phyloP scores from a whole-genome alignment of 345 rosid genomes.

The Tarenaya hassleriana region DNA sequence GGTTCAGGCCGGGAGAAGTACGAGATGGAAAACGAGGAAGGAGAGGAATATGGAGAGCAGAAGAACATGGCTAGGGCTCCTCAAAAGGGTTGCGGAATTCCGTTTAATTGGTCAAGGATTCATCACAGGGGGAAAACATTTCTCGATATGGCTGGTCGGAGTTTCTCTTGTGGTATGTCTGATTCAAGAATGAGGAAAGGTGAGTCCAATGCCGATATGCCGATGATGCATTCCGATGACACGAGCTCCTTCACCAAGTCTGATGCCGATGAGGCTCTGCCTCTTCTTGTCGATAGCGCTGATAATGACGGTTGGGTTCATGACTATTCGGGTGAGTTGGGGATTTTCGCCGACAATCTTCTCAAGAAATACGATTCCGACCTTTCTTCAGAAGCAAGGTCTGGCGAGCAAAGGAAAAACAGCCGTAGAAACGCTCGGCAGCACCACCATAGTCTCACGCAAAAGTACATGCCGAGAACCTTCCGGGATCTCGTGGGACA shows the following conservation, averaged over 20 bases:
- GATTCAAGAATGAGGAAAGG: conserved; percentile 60
- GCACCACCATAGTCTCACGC: conserved; percentile 75
- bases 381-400: conserved; percentile 77
- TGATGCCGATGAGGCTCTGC: conserved; percentile 57
- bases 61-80: conserved; percentile 52
- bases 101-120: conserved; percentile 97
- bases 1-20: conserved; percentile 32
- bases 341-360: conserved; percentile 73
- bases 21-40: conserved; percentile 43
- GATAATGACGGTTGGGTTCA: conserved; percentile 73
- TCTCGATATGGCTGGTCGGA: conserved; percentile 89
- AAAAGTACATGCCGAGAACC: conserved; percentile 72
- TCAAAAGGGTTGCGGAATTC: conserved; percentile 87
- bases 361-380: conserved; percentile 65
- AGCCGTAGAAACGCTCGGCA: conserved; percentile 32
- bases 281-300: conserved; percentile 61
- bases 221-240: conserved; percentile 49
- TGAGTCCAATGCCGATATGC: conserved; percentile 48
- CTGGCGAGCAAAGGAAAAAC: conserved; percentile 37
- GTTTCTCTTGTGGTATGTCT: conserved; percentile 87
- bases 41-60: conserved; percentile 39
- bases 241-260: conserved; percentile 48
- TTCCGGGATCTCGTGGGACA: conserved; percentile 84
- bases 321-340: conserved; percentile 93
- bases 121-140: conserved; percentile 77